These are phyloP conservation scores for Kluyveromyces sp. DNA, from an alignment of 1,139 yeast genomes.

Conservation along the genomic window DNA sequence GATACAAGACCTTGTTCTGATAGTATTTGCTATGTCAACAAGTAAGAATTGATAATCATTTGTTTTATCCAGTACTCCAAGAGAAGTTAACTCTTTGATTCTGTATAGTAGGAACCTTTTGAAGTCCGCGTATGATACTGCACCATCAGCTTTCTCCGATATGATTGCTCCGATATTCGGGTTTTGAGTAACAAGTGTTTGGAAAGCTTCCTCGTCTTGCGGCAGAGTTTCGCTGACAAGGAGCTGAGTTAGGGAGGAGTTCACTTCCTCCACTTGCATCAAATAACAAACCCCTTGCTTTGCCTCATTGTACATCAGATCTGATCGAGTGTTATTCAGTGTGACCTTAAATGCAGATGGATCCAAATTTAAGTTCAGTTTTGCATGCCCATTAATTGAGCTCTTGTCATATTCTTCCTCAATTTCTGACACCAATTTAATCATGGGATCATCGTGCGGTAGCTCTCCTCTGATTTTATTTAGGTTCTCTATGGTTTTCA, in stretches of 20 bases:
- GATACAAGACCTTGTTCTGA: conserved; percentile 69
- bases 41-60: conserved; percentile 73
- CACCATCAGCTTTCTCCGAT: conserved; percentile 46
- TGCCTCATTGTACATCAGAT: conserved; percentile 64
- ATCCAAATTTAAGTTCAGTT: conserved; percentile 37
- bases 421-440: conserved; percentile 18
- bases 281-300: conserved; percentile 76
- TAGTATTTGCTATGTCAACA: conserved; percentile 80
- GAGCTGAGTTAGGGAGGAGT: conserved; percentile 63
- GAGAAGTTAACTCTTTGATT: conserved; percentile 64
- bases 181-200: conserved; percentile 39
- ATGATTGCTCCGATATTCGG: conserved; percentile 23
- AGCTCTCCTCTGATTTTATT: conserved; percentile 18
- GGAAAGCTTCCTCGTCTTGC: conserved; percentile 58
- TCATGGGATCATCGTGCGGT: conserved; percentile 29
- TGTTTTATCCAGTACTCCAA: conserved; percentile 58
- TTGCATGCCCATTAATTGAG: conserved; percentile 13
- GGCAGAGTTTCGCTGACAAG: conserved; percentile 65
- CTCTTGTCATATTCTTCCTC: conserved; percentile 10
- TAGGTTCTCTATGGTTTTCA: conserved; percentile 20
- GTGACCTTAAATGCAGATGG: conserved; percentile 41
- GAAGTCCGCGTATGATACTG: conserved; percentile 62
- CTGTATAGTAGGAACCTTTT: conserved; percentile 72
- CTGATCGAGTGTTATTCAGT: conserved; percentile 38
- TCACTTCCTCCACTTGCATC: conserved; percentile 64